Evolutionary conservation across 306 rosid genomes (phyloP).

Genomic region (Albizia julibrissin): DNA sequence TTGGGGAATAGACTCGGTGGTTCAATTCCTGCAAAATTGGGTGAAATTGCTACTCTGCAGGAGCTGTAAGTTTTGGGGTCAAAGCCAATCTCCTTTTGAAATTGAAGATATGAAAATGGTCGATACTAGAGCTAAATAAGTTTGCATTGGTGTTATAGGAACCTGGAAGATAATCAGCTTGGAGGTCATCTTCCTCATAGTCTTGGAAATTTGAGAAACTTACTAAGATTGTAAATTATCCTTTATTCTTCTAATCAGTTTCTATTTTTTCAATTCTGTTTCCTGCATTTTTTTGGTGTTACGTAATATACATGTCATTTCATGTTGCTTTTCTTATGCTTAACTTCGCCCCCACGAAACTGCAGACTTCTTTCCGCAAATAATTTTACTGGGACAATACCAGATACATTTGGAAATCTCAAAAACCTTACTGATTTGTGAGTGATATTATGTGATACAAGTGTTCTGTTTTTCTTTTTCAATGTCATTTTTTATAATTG

Average conservation of each 20-base stretch:
- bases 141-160: conserved; percentile 42
- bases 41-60: conserved; percentile 49
- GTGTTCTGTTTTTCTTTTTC: background rate
- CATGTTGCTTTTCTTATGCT: background rate
- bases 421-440: conserved; percentile 65
- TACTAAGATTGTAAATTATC: conserved; percentile 52
- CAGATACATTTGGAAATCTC: conserved; percentile 51
- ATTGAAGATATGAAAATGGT: background rate
- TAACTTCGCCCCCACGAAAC: conserved; percentile 10
- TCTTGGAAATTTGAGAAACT: conserved; percentile 57
- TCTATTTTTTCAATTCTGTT: no score
- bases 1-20: conserved; percentile 64
- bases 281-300: background rate
- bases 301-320: background rate
- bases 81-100: background rate
- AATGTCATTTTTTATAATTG: background rate
- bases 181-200: conserved; percentile 58
- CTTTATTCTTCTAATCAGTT: background rate
- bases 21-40: conserved; percentile 59
- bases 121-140: conserved; percentile 21
- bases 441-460: conserved; percentile 35
- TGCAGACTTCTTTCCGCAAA: conserved; percentile 57
- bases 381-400: conserved; percentile 67
- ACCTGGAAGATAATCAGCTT: conserved; percentile 59
- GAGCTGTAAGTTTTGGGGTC: conserved; percentile 53